Conservation (phyloP, 495 filamentous ascomycete species). For the Parathielavia appendiculata region DNA sequence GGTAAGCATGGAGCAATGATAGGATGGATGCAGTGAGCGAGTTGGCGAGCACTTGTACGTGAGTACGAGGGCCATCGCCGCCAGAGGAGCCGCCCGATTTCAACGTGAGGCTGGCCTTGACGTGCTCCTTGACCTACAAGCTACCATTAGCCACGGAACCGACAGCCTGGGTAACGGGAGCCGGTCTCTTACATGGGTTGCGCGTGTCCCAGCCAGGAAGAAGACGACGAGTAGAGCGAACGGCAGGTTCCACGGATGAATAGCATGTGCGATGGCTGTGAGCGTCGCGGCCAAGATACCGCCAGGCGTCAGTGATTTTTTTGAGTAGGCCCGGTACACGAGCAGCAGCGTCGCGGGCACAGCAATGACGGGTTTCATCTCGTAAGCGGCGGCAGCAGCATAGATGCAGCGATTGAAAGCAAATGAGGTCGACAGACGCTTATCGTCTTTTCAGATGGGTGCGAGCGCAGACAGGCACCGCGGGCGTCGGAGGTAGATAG, state of each 20-base stretch:
- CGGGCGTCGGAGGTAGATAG: too few relatives aligned
- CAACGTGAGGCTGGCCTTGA: slow-evolving; percentile 76
- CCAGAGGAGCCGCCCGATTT: slow-evolving; percentile 64
- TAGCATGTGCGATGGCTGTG: slow-evolving; percentile 73
- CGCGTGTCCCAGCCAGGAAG: slow-evolving; percentile 77
- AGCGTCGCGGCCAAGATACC: slow-evolving; percentile 63
- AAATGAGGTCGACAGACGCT: neutral
- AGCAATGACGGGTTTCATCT: slow-evolving; percentile 69
- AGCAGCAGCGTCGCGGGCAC: slow-evolving; percentile 58
- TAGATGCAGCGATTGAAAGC: neutral
- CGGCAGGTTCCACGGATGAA: slow-evolving; percentile 87
- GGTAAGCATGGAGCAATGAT: slow-evolving; percentile 62
- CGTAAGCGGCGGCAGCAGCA: neutral
- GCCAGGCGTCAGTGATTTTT: slow-evolving; percentile 68
- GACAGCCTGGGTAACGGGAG: neutral
- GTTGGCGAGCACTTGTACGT: slow-evolving; percentile 89
- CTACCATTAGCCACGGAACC: neutral
- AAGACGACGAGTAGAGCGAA: slow-evolving; percentile 79
- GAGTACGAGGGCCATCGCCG: slow-evolving; percentile 74
- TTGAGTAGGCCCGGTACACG: slow-evolving; percentile 63
- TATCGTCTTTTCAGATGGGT: too few relatives aligned
- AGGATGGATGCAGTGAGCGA: slow-evolving; percentile 72
- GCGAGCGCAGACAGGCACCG: too few relatives aligned
- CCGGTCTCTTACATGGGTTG: slow-evolving; percentile 60
- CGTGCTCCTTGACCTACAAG: slow-evolving; percentile 70